A percentile compares a stretch with the other conserved stretches of the same genome.
phyloP scores from a whole-genome alignment of 352 stramenopile genomes.

The Poterioochromonas sp. region DNA sequence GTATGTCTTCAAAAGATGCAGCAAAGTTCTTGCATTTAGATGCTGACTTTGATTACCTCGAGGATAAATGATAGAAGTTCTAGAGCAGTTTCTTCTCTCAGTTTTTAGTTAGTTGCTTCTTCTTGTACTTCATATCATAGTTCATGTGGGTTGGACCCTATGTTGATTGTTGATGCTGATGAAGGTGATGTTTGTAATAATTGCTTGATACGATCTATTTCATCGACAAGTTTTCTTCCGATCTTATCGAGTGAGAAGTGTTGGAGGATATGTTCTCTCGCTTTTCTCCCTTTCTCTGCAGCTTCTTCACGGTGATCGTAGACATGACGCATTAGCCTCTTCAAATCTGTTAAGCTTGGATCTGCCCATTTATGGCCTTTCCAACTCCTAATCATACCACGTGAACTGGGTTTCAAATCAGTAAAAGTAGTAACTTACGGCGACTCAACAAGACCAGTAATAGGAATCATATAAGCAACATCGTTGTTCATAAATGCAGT shows the following conservation, averaged over 20 bases:
- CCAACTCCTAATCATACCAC: constrained; percentile 39
- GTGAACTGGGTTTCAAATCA: neutral
- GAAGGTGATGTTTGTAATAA: no score
- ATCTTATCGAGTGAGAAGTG: constrained; percentile 53
- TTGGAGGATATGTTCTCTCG: constrained; percentile 64
- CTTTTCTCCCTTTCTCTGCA: constrained; percentile 55
- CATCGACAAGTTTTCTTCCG: neutral
- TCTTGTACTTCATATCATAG: no score
- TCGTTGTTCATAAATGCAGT: constrained; percentile 46
- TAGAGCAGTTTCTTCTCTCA: no score
- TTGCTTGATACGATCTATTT: neutral
- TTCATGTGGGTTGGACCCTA: no score
- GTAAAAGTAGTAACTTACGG: constrained; percentile 9
- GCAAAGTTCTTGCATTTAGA: neutral
- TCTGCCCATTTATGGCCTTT: constrained; percentile 62
- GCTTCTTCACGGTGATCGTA: constrained; percentile 58
- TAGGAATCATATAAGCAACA: constrained; percentile 41
- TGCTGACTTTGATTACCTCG: constrained; percentile 1
- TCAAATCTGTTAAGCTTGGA: constrained; percentile 61
- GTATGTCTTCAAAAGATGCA: constrained; percentile 34
- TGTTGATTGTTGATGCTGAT: no score
- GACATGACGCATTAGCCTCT: constrained; percentile 56
- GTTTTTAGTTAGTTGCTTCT: no score
- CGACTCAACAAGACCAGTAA: constrained; percentile 37
- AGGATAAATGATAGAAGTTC: neutral